These are phyloP conservation scores for Phytophthora cactorum DNA, from an alignment of 352 stramenopile species.

Conservation along the genomic window DNA sequence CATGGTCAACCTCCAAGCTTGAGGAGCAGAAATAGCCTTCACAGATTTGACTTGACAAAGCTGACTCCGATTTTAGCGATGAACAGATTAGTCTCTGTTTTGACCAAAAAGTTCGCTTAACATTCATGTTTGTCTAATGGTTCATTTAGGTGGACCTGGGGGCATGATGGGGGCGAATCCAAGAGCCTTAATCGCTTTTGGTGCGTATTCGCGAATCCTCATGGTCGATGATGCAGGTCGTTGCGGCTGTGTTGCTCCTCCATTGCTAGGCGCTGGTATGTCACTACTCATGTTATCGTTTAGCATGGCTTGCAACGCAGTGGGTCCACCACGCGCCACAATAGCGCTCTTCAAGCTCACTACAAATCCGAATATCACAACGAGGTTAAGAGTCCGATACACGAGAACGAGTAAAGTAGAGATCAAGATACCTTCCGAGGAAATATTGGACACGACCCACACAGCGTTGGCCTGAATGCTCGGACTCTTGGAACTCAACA, in stretches of 20 bases:
- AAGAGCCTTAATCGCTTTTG: slow-evolving; percentile 75
- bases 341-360: slow-evolving; percentile 62
- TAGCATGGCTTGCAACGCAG: slow-evolving; percentile 66
- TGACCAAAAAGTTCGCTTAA: not conserved
- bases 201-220: slow-evolving; percentile 79
- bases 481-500: slow-evolving; percentile 58
- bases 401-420: not conserved
- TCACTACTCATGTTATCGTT: slow-evolving; percentile 49
- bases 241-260: slow-evolving; percentile 1
- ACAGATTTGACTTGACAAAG: slow-evolving; percentile 1
- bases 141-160: not conserved
- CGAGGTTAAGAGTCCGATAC: slow-evolving; percentile 1
- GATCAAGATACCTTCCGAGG: slow-evolving; percentile 49
- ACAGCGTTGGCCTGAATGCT: slow-evolving; percentile 76
- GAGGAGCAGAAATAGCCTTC: slow-evolving; percentile 23
- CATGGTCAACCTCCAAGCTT: not conserved
- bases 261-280: not conserved
- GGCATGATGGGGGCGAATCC: slow-evolving; percentile 59
- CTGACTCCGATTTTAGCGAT: not conserved
- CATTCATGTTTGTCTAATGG: not conserved
- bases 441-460: slow-evolving; percentile 83
- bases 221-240: slow-evolving; percentile 60
- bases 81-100: not conserved
- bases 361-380: slow-evolving; percentile 21
- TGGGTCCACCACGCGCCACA: slow-evolving; percentile 54